These are phyloP conservation scores for Thelonectria olida DNA, from an alignment of 2,329 filamentous ascomycete species.

Conservation along the genomic window DNA sequence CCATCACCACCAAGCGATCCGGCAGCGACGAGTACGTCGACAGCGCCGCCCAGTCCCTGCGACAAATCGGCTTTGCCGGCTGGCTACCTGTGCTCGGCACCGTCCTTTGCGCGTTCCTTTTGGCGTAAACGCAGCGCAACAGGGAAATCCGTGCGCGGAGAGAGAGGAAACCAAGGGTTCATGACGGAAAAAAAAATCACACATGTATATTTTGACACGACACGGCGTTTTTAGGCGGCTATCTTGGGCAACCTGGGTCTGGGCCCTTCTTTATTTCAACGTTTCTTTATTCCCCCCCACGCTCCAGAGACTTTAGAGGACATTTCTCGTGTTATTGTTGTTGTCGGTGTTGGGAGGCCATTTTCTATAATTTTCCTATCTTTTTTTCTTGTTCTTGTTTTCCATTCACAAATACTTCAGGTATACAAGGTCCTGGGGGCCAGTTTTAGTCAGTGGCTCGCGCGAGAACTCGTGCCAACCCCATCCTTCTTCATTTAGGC, in stretches of 20 bases:
- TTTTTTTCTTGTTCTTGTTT: constrained; percentile 19
- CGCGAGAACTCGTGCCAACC: neutral
- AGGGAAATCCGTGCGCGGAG: neutral
- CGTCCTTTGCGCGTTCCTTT: constrained; percentile 51
- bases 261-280: neutral
- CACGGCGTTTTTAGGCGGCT: constrained; percentile 32
- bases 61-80: constrained; percentile 44
- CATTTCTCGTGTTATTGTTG: neutral
- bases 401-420: neutral
- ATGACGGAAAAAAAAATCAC: constrained; percentile 15
- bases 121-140: constrained; percentile 23
- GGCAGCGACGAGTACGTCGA: constrained; percentile 46
- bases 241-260: neutral
- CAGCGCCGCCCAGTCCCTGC: constrained; percentile 36
- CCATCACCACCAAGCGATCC: constrained; percentile 62
- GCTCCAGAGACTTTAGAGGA: neutral
- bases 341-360: neutral
- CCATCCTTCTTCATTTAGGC: neutral
- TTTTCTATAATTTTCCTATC: constrained; percentile 29
- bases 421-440: neutral
- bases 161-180: neutral
- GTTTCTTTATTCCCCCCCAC: neutral
- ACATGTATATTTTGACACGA: constrained; percentile 39
- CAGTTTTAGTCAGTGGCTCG: neutral
- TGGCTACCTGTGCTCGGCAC: constrained; percentile 53